Evolutionary conservation across 2,329 filamentous ascomycete species (phyloP), one percentile per base, ranked within the genome.

Genomic region (Claviceps monticola): DNA sequence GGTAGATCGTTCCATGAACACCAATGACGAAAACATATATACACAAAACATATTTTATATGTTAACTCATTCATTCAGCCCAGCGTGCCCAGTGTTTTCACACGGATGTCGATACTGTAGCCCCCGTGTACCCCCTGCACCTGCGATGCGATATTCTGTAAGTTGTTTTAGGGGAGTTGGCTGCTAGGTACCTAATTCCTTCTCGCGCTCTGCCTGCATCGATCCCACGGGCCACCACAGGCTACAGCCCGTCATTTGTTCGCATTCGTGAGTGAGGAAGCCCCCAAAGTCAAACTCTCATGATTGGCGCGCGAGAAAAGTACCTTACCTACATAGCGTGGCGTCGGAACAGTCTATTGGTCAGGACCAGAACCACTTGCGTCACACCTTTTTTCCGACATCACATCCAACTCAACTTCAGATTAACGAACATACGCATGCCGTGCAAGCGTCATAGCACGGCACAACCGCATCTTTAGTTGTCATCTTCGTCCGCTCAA

Each of bases 1-100:
- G 1, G 76, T 71, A 56, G 83, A 83, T 73, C 3, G 67, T 73
- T 9, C 76, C 77, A 5, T 77, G 63, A n/a, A 75, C 75, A 21
- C 70, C 68, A 51, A 82, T 71, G 39, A 71, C 77, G 3, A 26
- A 45, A 14, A 9, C 0, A 34, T n/a, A 46, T 14, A 16, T 1
- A 26, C 5, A 23, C 2, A 13, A 26, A 23, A 8, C 2, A 44
- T 19, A 21, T 43, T 23, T 9, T n/a, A 17, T 11, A 19, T n/a
- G 23, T 21, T 4, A 21, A 21, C 3, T 21, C 21, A 21, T 4
- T 21, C 21, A 21, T 21, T 21, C 21, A 21, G 21, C 21, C 21
- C 39, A 41, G 39, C 19, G 23, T 45, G 43, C 23, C 14, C 42
- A 13, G 9, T 21, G 7, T 13, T 44, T 44, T 23, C 8, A 6